Conservation (phyloP, 306 rosid genomes). For the Glycine latifolia region DNA sequence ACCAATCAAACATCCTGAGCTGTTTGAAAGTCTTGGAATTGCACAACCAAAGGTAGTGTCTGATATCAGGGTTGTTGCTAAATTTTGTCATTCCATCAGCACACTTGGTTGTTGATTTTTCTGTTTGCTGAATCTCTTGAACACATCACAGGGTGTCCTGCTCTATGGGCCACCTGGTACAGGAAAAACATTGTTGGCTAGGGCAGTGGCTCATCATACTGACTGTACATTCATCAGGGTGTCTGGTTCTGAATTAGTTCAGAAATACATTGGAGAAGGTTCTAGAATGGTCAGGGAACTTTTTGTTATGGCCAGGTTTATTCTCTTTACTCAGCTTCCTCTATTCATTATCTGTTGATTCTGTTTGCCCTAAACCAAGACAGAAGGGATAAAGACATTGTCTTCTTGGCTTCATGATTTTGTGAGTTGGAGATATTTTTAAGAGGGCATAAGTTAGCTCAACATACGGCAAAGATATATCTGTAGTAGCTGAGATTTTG, state of each 20-base stretch:
- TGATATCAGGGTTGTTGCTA: not conserved
- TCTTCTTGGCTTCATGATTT: conserved; percentile 8
- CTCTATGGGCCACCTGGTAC: conserved; percentile 99
- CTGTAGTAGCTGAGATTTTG: not conserved
- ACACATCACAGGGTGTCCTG: conserved; percentile 74
- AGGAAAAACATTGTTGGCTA: conserved; percentile 95
- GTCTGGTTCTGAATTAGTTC: conserved; percentile 97
- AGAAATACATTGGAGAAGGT: conserved; percentile 99
- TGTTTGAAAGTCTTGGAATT: conserved; percentile 99
- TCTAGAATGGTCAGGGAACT: conserved; percentile 99
- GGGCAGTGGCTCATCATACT: conserved; percentile 99
- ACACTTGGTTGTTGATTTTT: not conserved
- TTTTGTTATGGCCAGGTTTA: conserved; percentile 98
- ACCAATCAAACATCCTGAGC: conserved; percentile 97
- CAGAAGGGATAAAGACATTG: not conserved
- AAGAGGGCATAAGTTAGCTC: not conserved
- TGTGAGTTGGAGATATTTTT: conserved; percentile 21
- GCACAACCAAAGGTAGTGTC: conserved; percentile 95
- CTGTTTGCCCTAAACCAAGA: not conserved
- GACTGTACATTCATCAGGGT: conserved; percentile 99
- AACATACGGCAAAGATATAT: not conserved
- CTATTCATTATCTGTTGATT: not conserved
- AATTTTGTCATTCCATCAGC: not conserved
- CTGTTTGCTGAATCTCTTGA: conserved; percentile 42
- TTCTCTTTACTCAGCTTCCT: conserved; percentile 37